These are phyloP conservation scores for Ligustrum vulgare DNA, from an alignment of 257 asterid genomes.

Conservation along the genomic window DNA sequence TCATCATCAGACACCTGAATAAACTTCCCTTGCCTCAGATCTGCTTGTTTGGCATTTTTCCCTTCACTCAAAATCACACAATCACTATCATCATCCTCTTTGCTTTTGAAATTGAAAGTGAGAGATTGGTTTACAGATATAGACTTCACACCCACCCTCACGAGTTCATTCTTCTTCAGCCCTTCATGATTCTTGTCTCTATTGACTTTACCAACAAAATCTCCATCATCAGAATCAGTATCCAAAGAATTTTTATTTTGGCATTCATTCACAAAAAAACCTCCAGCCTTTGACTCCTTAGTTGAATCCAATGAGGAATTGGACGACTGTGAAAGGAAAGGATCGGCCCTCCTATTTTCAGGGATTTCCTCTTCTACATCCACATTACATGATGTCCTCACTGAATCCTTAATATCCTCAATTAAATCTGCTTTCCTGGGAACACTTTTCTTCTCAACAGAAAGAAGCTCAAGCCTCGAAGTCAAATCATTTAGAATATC, in stretches of 20 bases:
- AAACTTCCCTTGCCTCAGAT: constrained; percentile 34
- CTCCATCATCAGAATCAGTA: constrained; percentile 25
- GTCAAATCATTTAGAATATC: constrained; percentile 77
- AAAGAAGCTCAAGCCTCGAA: constrained; percentile 71
- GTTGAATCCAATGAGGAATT: constrained; percentile 33
- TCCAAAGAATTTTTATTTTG: constrained; percentile 20
- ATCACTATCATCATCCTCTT: constrained; percentile 35
- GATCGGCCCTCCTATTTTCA: constrained; percentile 42
- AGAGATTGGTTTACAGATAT: constrained; percentile 30
- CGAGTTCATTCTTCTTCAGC: constrained; percentile 28
- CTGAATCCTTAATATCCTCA: constrained; percentile 31
- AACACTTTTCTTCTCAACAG: constrained; percentile 66
- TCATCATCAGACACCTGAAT: constrained; percentile 41
- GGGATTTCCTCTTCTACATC: constrained; percentile 32
- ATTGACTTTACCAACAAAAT: constrained; percentile 24
- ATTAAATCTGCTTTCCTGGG: constrained; percentile 39
- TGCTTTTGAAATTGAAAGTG: constrained; percentile 33
- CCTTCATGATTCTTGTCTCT: constrained; percentile 25
- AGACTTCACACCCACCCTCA: constrained; percentile 31
- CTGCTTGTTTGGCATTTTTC: constrained; percentile 35
- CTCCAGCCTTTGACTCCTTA: constrained; percentile 33
- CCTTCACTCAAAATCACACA: constrained; percentile 40
- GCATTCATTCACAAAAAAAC: constrained; percentile 26
- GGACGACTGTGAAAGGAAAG: constrained; percentile 47
- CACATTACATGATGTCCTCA: constrained; percentile 31